A percentile compares a stretch with the other conserved stretches of the same genome.
phyloP scores from a whole-genome alignment of 306 rosid species.

The Prinsepia uniflora region DNA sequence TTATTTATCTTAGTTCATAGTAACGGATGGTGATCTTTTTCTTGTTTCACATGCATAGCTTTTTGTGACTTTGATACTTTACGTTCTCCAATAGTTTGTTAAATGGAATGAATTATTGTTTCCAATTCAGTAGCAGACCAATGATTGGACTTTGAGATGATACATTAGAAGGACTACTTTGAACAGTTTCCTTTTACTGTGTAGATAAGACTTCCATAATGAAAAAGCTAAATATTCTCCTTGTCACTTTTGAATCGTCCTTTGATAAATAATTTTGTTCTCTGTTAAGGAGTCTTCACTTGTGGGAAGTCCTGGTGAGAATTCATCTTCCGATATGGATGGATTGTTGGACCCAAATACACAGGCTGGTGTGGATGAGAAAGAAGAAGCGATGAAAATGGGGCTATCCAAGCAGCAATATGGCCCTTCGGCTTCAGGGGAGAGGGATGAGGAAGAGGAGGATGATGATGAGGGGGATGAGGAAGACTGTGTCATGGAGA shows the following conservation, averaged over 20 bases:
- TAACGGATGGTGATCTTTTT: no score
- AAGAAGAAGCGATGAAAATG: conserved; percentile 41
- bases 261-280: neutral
- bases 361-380: conserved; percentile 48
- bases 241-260: conserved; percentile 13
- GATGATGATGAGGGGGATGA: conserved; percentile 48
- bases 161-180: neutral
- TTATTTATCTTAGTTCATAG: no score
- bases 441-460: conserved; percentile 40
- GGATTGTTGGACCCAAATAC: conserved; percentile 52
- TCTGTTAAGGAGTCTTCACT: conserved; percentile 48
- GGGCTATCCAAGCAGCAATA: conserved; percentile 46
- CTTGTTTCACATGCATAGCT: no score
- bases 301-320: conserved; percentile 67
- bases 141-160: neutral
- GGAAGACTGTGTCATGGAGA: conserved; percentile 52
- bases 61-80: no score
- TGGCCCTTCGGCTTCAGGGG: conserved; percentile 34
- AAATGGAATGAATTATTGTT: no score
- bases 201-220: neutral
- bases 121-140: no score
- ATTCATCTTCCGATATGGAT: conserved; percentile 68
- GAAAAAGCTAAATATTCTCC: no score
- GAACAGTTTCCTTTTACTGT: neutral
- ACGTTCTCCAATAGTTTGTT: no score